These are phyloP conservation scores for Tanacetum coccineum DNA, from an alignment of 129 eudicot species.

Conservation along the genomic window DNA sequence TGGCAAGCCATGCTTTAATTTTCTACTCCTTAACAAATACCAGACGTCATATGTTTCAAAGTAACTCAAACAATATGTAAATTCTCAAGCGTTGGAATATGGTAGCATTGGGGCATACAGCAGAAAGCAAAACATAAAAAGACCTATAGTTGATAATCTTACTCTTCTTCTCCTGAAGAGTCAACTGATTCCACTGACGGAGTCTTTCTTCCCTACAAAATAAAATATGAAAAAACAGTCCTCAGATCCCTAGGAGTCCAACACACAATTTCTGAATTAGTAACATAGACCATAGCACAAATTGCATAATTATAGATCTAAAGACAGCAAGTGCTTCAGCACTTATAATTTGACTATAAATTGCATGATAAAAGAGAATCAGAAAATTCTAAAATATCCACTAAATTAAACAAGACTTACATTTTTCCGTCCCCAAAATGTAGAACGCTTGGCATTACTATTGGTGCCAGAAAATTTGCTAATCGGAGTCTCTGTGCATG, in stretches of 20 bases:
- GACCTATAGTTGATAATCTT: slow-evolving; percentile 32
- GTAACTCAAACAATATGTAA: too few relatives aligned
- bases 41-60: too few relatives aligned
- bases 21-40: too few relatives aligned
- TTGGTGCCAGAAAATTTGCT: slow-evolving; percentile 42
- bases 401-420: slow-evolving; percentile 42
- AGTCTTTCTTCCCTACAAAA: slow-evolving; percentile 64
- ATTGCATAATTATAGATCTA: too few relatives aligned
- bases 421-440: slow-evolving; percentile 77
- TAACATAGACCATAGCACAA: background rate
- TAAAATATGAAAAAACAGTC: slow-evolving; percentile 17
- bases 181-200: slow-evolving; percentile 86
- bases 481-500: slow-evolving; percentile 46
- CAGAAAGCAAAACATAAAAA: slow-evolving; percentile 11
- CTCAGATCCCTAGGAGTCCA: slow-evolving; percentile 10
- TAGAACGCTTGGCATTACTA: slow-evolving; percentile 56
- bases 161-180: slow-evolving; percentile 99
- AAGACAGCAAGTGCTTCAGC: too few relatives aligned
- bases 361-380: background rate
- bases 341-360: background rate
- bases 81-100: background rate
- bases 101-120: slow-evolving; percentile 1
- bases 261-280: background rate
- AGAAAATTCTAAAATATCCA: slow-evolving; percentile 4
- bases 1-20: too few relatives aligned